These are phyloP conservation scores for Zygosaccharomyces sapae DNA, from an alignment of 1,139 yeast genomes.

Conservation along the genomic window DNA sequence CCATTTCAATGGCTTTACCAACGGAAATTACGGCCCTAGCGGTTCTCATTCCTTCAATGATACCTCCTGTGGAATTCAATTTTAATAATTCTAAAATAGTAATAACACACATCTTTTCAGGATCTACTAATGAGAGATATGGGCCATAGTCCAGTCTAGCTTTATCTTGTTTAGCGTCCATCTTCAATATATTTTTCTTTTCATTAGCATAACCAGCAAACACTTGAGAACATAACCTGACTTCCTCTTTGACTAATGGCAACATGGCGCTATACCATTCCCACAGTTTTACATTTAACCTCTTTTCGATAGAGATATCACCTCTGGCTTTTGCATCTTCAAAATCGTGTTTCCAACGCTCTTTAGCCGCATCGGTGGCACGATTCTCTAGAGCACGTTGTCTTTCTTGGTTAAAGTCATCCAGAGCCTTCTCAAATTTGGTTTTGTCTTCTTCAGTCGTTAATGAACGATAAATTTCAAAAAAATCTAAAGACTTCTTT, in stretches of 20 bases:
- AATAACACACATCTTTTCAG: conserved; percentile 79
- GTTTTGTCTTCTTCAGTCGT: conserved; percentile 49
- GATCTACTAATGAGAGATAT: conserved; percentile 61
- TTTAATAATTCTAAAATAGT: conserved; percentile 79
- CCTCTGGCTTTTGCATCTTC: conserved; percentile 67
- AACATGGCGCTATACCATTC: conserved; percentile 67
- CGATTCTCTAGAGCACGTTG: conserved; percentile 72
- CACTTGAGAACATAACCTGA: conserved; percentile 21
- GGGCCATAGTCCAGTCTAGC: conserved; percentile 75
- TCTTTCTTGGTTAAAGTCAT: conserved; percentile 65
- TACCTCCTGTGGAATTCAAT: conserved; percentile 69
- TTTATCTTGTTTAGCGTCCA: conserved; percentile 35
- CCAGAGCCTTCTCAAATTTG: conserved; percentile 61
- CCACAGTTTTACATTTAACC: conserved; percentile 70
- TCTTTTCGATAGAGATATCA: conserved; percentile 51
- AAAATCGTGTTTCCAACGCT: conserved; percentile 81
- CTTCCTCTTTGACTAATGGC: conserved; percentile 56
- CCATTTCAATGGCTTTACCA: conserved; percentile 81
- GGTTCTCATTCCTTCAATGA: conserved; percentile 76
- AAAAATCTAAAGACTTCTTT: conserved; percentile 52
- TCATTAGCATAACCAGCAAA: conserved; percentile 6
- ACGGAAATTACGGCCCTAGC: conserved; percentile 78
- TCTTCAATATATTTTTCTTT: background rate
- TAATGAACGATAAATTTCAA: conserved; percentile 54
- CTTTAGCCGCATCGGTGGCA: conserved; percentile 80